Percentiles rank a stretch among this genome's conserved stretches.
phyloP scores from a whole-genome alignment of 306 rosid genomes.

The Bauhinia variegata region DNA sequence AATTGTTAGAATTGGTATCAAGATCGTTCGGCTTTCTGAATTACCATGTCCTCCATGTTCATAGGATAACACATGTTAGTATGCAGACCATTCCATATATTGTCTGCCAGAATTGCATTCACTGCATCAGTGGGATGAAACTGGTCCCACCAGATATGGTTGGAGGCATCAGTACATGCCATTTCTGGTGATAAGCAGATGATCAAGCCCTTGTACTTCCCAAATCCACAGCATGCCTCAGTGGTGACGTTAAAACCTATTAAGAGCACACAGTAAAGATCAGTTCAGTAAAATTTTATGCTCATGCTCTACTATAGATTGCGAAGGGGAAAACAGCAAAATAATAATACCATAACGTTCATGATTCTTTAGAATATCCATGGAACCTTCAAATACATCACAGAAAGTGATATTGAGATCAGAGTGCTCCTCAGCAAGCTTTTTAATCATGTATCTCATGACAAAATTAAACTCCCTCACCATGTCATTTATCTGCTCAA shows the following conservation, averaged over 20 bases:
- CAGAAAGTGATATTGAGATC: conserved; percentile 67
- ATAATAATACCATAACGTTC: conserved; percentile 56
- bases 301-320: conserved; percentile 6
- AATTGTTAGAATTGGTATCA: neutral
- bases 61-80: conserved; percentile 75
- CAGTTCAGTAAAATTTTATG: conserved; percentile 31
- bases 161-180: conserved; percentile 82
- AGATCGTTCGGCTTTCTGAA: conserved; percentile 33
- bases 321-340: neutral
- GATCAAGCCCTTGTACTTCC: conserved; percentile 80
- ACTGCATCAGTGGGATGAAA: conserved; percentile 92
- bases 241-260: conserved; percentile 73
- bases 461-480: conserved; percentile 75
- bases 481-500: conserved; percentile 77
- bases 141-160: conserved; percentile 93
- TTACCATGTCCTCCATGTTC: conserved; percentile 72
- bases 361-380: conserved; percentile 78
- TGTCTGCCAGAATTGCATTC: conserved; percentile 79
- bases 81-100: conserved; percentile 76
- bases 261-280: conserved; percentile 25
- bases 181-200: conserved; percentile 75
- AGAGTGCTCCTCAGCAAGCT: conserved; percentile 61
- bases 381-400: conserved; percentile 69
- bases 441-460: conserved; percentile 72
- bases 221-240: conserved; percentile 92